Conservation (phyloP, 352 stramenopile species). For the Stramenopiles sp. region DNA sequence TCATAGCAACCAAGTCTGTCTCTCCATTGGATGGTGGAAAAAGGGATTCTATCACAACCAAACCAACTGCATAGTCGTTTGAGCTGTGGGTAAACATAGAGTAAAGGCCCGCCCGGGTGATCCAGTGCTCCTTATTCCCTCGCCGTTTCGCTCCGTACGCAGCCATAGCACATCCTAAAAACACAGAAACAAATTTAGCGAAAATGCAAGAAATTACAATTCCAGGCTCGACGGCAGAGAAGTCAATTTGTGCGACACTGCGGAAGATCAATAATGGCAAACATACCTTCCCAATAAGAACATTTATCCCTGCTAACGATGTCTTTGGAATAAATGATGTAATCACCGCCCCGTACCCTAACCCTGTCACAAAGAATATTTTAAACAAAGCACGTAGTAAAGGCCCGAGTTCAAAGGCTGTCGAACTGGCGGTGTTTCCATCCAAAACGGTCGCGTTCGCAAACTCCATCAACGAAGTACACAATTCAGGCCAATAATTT, state of each 20-base stretch:
- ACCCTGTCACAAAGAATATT: background rate
- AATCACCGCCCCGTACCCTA: background rate
- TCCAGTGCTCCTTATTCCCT: background rate
- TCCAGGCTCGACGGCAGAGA: background rate
- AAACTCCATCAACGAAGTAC: no score
- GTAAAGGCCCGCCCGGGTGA: background rate
- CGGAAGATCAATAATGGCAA: slow-evolving; percentile 4
- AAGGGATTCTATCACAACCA: slow-evolving; percentile 1
- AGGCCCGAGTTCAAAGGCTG: background rate
- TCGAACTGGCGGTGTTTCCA: background rate
- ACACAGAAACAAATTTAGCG: slow-evolving; percentile 3
- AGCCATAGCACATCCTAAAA: background rate
- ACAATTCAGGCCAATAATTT: no score
- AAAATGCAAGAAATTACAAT: slow-evolving; percentile 2
- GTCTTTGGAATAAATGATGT: slow-evolving; percentile 3
- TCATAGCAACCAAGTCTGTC: background rate
- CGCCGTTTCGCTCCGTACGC: background rate
- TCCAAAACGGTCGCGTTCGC: background rate
- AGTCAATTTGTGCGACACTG: background rate
- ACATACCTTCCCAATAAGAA: background rate
- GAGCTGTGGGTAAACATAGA: background rate
- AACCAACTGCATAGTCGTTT: background rate
- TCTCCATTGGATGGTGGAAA: background rate
- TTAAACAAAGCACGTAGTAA: background rate
- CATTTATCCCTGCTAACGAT: slow-evolving; percentile 4